Percentiles rank a stretch among this genome's conserved stretches.
These are phyloP conservation scores for Salix koriyanagi DNA, from an alignment of 345 rosid genomes.

Conservation along the genomic window DNA sequence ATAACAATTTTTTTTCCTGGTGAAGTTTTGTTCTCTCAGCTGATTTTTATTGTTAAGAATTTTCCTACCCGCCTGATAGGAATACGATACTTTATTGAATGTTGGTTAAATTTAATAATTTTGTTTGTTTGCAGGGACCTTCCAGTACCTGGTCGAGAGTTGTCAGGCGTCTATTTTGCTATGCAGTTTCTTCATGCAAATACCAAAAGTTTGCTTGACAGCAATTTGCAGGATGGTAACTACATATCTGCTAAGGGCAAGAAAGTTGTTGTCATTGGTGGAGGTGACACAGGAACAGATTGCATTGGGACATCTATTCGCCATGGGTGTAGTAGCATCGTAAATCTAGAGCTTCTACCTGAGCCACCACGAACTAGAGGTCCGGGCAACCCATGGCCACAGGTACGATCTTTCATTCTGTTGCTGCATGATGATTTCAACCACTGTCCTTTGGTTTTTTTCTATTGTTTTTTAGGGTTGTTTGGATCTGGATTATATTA, in stretches of 20 bases:
- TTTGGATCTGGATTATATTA: no score
- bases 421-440: neutral
- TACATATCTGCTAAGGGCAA: constrained; percentile 89
- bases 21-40: neutral
- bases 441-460: neutral
- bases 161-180: constrained; percentile 92
- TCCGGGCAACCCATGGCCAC: constrained; percentile 99
- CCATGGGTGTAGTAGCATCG: constrained; percentile 73
- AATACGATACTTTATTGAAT: neutral
- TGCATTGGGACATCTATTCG: constrained; percentile 97
- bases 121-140: constrained; percentile 69
- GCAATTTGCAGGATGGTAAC: constrained; percentile 70
- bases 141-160: constrained; percentile 84
- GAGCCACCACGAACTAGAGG: constrained; percentile 83
- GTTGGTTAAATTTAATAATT: neutral
- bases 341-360: constrained; percentile 92
- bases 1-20: neutral
- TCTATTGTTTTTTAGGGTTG: no score
- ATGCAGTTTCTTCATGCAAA: constrained; percentile 97
- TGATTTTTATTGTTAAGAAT: neutral
- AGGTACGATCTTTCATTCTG: constrained; percentile 40
- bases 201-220: constrained; percentile 97
- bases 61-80: neutral
- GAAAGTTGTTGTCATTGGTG: constrained; percentile 95
- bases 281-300: constrained; percentile 99